Base-by-base conservation (phyloP, 176 grass and related monocot species). In the Carex parvula region DNA sequence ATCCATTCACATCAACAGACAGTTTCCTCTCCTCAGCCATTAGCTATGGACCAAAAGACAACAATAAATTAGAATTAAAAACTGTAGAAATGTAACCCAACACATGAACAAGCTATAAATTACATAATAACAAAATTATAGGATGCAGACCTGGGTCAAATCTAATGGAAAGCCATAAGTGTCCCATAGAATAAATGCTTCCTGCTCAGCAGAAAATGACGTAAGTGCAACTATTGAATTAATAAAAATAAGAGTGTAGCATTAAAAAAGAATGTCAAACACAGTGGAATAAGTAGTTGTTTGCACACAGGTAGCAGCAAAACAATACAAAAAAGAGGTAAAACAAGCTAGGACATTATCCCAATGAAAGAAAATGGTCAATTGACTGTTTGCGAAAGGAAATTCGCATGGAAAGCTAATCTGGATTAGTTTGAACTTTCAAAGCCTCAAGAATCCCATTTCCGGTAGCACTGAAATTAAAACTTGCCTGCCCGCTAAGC, bases 131-230 rank as follows among this genome's bases (percentile, higher is more conserved):
- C 29, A 30, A 64, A 56, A 74, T 37, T 22, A 58, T 50, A 73
- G 29, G 41, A 82, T 20, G 87, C 86, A 88, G 79, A 98, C 95
- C 92, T 98, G 91, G 55, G 95, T 94, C 84, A 98, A 91, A 90
- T 98, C 95, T 87, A 98, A 88, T 33, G 95, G 95, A 86, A 94
- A 98, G 41, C 95, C 95, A 77, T 93, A 98, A 0, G 93, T 98
- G 67, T 95, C 93, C 96, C 96, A 98, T 18, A 98, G 86, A 87
- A 98, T 62, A 93, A 98, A 98, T 70, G 95, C 89, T 75, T 94
- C 95, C 92, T 98, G 90, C 77, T 84, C 68, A 44, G 1, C 37
- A 46, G 16, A 44, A 71, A 18, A 71, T 20, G 11, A 42, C 60
- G 1, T 21, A 67, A 84, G 29, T 55, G 81, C 42, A 63, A 11